A percentile compares a stretch with the other conserved stretches of the same genome.
These are phyloP conservation scores for Ganoderma leucocontextum DNA, from an alignment of 1,284 basidiomycete species.

Conservation along the genomic window DNA sequence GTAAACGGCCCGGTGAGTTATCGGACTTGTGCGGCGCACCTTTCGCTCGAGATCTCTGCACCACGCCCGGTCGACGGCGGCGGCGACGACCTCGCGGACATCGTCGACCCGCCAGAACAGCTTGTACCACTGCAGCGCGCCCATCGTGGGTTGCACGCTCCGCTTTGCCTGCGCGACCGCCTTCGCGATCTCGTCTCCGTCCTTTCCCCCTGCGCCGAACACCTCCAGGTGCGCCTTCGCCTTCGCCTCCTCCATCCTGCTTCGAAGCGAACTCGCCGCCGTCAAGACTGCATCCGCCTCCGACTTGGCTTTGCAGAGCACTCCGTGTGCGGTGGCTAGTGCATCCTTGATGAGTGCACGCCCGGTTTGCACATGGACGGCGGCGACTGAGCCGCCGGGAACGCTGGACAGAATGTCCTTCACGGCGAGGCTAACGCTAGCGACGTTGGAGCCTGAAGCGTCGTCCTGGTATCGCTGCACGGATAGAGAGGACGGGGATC, in stretches of 20 bases:
- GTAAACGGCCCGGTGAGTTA: neutral
- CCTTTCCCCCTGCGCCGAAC: slow-evolving; percentile 43
- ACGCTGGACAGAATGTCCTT: slow-evolving; percentile 42
- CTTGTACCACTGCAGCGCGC: slow-evolving; percentile 71
- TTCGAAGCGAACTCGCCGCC: slow-evolving; percentile 43
- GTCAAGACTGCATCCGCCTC: slow-evolving; percentile 43
- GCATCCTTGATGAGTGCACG: slow-evolving; percentile 46
- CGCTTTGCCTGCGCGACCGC: slow-evolving; percentile 58
- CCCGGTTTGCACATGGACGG: slow-evolving; percentile 42
- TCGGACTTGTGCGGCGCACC: slow-evolving; percentile 48
- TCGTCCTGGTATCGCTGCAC: slow-evolving; percentile 72
- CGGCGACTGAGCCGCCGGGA: slow-evolving; percentile 18
- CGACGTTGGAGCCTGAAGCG: slow-evolving; percentile 64
- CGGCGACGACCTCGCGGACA: slow-evolving; percentile 62
- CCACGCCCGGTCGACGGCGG: slow-evolving; percentile 65
- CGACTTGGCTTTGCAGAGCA: slow-evolving; percentile 38
- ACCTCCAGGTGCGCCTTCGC: slow-evolving; percentile 46
- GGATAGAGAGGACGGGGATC: slow-evolving; percentile 53
- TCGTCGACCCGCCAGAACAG: slow-evolving; percentile 78
- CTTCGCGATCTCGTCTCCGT: slow-evolving; percentile 54
- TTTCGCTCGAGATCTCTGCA: slow-evolving; percentile 71
- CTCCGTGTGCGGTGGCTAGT: slow-evolving; percentile 44
- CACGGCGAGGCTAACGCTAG: slow-evolving; percentile 54
- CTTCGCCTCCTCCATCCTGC: slow-evolving; percentile 44
- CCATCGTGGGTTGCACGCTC: slow-evolving; percentile 62